Evolutionary conservation across 768 basidiomycete species (phyloP).

Genomic region (Pleurotus giganteus): DNA sequence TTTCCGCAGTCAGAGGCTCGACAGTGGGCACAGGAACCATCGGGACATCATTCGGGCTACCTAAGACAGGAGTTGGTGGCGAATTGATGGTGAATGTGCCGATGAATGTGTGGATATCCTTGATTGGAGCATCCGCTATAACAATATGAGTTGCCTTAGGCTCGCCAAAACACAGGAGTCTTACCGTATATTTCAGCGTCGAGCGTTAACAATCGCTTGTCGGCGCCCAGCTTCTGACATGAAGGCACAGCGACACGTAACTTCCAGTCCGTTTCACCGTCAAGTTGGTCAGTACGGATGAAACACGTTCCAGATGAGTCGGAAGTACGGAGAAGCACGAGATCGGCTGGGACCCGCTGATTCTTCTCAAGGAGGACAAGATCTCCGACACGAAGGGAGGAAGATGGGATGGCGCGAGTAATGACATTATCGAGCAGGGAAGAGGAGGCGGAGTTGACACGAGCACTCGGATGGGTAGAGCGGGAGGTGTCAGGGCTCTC

Average conservation of each 20-base stretch:
- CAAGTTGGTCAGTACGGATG: slow-evolving; percentile 95
- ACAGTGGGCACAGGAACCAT: slow-evolving; percentile 50
- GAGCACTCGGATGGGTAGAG: slow-evolving; percentile 31
- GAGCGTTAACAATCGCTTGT: slow-evolving; percentile 51
- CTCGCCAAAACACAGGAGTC: slow-evolving; percentile 18
- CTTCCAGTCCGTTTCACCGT: slow-evolving; percentile 99
- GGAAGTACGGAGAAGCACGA: slow-evolving; percentile 84
- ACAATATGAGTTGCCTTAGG: slow-evolving; percentile 15
- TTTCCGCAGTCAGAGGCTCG: slow-evolving; percentile 91
- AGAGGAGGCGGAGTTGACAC: slow-evolving; percentile 41
- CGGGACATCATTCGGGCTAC: slow-evolving; percentile 30
- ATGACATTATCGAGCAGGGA: slow-evolving; percentile 21
- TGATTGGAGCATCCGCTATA: slow-evolving; percentile 89
- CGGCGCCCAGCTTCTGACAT: slow-evolving; percentile 67
- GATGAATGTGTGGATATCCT: slow-evolving; percentile 94
- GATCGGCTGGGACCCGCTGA: slow-evolving; percentile 92
- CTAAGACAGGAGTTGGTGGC: slow-evolving; percentile 23
- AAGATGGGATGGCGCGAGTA: slow-evolving; percentile 82
- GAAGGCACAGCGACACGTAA: slow-evolving; percentile 84
- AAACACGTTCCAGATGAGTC: slow-evolving; percentile 94
- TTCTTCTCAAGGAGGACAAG: slow-evolving; percentile 94
- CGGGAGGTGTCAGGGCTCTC: slow-evolving; percentile 43
- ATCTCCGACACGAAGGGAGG: slow-evolving; percentile 87
- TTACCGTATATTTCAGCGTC: slow-evolving; percentile 90
- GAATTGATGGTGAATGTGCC: slow-evolving; percentile 82